Conservation (phyloP, 202 grass and related monocot genomes). For the Hordeum pubiflorum region DNA sequence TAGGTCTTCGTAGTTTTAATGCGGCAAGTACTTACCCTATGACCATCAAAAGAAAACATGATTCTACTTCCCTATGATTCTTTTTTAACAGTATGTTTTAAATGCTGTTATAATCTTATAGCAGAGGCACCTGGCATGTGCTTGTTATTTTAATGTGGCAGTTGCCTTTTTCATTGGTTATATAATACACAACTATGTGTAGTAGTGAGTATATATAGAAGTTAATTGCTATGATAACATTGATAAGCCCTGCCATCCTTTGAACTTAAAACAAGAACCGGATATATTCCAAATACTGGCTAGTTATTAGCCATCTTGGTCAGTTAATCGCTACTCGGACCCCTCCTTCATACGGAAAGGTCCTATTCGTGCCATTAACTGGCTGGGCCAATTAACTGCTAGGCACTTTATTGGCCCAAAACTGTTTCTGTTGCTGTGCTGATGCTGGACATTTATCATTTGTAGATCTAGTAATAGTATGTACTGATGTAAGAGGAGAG, state of each 20-base stretch:
- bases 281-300: too few species aligned
- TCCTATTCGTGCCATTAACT: too few species aligned
- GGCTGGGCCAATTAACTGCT: too few species aligned
- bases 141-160: background rate
- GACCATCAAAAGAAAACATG: background rate
- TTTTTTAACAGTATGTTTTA: background rate
- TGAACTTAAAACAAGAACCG: background rate
- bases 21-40: background rate
- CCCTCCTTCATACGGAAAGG: too few species aligned
- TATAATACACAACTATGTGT: background rate
- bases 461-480: too few species aligned
- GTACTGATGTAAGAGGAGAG: too few species aligned
- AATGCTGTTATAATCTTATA: background rate
- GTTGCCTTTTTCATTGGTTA: background rate
- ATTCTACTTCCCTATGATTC: background rate
- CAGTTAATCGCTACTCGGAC: too few species aligned
- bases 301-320: too few species aligned
- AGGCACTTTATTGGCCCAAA: too few species aligned
- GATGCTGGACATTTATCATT: too few species aligned
- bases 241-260: background rate
- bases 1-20: slow-evolving; percentile 6
- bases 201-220: background rate
- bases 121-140: background rate
- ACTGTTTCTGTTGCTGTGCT: too few species aligned
- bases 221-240: background rate